Conservation (phyloP, 768 basidiomycete genomes). For the Boletus rex-veris region DNA sequence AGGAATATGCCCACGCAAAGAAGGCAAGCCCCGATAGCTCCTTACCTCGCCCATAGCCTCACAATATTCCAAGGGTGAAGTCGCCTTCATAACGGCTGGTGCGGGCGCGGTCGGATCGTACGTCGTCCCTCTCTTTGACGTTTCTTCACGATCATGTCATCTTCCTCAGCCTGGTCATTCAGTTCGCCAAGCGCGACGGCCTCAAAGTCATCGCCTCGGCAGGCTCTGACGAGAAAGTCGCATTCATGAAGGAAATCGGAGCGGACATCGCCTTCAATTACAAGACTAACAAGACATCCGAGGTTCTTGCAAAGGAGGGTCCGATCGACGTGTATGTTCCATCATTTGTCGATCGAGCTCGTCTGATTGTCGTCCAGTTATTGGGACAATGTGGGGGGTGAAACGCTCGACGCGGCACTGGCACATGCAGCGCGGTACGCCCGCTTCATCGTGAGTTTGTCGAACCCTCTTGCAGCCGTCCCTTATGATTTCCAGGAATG, state of each 20-base stretch:
- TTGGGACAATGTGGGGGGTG: slow-evolving; percentile 5
- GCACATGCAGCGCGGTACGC: slow-evolving; percentile 3
- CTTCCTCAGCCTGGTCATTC: background rate
- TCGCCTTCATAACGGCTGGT: slow-evolving; percentile 1
- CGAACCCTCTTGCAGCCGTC: too few species aligned
- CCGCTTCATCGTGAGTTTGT: slow-evolving; percentile 5
- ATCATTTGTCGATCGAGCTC: background rate
- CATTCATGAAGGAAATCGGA: slow-evolving; percentile 2
- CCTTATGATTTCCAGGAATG: background rate
- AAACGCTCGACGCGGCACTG: slow-evolving; percentile 3
- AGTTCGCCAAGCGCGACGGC: slow-evolving; percentile 7
- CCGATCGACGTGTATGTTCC: slow-evolving; percentile 1
- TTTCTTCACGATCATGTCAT: background rate
- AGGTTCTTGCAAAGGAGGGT: slow-evolving; percentile 3
- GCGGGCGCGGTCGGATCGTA: slow-evolving; percentile 2
- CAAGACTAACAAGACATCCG: slow-evolving; percentile 3
- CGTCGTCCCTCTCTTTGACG: background rate
- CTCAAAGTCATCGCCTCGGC: slow-evolving; percentile 8
- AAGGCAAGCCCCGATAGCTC: background rate
- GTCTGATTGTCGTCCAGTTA: background rate
- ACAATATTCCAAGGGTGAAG: background rate
- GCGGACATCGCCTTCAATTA: slow-evolving; percentile 2
- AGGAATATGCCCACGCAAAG: slow-evolving; percentile 4
- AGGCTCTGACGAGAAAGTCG: slow-evolving; percentile 2
- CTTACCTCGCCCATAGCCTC: background rate